These are phyloP conservation scores for Leucocoprinus sp. DNA, from an alignment of 768 basidiomycete genomes.

Conservation along the genomic window DNA sequence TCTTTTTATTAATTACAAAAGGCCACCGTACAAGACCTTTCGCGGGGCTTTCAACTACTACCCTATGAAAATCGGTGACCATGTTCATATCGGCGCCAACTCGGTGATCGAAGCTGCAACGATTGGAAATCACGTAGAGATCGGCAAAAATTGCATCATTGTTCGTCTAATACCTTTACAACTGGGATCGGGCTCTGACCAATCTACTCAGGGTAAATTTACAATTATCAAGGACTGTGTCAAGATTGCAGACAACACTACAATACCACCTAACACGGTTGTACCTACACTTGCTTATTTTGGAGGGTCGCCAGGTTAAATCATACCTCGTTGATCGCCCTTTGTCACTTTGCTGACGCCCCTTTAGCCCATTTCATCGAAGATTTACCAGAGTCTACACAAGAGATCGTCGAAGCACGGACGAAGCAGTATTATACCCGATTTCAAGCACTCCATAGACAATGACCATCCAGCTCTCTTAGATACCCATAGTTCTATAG, in stretches of 20 bases:
- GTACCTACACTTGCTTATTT: conserved; percentile 84
- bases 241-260: conserved; percentile 79
- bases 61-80: conserved; percentile 94
- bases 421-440: conserved; percentile 83
- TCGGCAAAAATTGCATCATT: conserved; percentile 93
- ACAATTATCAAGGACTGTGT: conserved; percentile 95
- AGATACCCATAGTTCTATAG: no score
- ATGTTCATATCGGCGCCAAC: conserved; percentile 88
- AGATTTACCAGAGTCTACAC: conserved; percentile 89
- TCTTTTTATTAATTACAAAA: conserved; percentile 18
- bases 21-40: conserved; percentile 86
- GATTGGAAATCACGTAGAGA: conserved; percentile 90
- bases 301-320: conserved; percentile 80
- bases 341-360: not conserved
- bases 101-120: conserved; percentile 90
- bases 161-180: conserved; percentile 36
- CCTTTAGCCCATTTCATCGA: conserved; percentile 65
- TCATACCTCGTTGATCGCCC: not conserved
- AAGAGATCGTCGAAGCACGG: conserved; percentile 80
- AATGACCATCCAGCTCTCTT: not conserved
- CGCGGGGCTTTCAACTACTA: conserved; percentile 94
- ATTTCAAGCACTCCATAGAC: conserved; percentile 46
- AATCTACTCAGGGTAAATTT: conserved; percentile 72
- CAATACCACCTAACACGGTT: conserved; percentile 88
- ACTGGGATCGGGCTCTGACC: not conserved